Conservation (phyloP, 2,329 filamentous ascomycete species). For the Sclerotinia subarctica region DNA sequence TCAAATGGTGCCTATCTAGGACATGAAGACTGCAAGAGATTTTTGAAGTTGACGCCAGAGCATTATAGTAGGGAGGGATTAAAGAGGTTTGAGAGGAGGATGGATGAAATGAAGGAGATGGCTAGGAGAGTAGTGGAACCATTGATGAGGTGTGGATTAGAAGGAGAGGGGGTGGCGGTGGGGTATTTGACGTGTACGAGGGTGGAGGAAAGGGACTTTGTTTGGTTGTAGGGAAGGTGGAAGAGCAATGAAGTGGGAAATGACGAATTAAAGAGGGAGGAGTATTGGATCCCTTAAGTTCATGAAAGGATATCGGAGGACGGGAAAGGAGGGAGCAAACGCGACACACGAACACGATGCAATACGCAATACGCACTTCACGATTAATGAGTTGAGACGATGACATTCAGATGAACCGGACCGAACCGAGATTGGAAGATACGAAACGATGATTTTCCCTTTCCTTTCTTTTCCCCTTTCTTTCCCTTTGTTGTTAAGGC, state of each 20-base stretch:
- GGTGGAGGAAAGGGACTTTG: conserved; percentile 59
- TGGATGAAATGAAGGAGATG: conserved; percentile 84
- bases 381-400: conserved; percentile 12
- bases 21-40: conserved; percentile 87
- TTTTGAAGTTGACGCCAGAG: conserved; percentile 78
- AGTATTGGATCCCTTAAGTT: not conserved
- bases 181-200: conserved; percentile 64
- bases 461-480: not conserved
- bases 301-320: not conserved
- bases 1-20: conserved; percentile 63
- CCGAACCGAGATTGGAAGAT: not conserved
- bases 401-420: not conserved
- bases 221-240: conserved; percentile 45
- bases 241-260: not conserved
- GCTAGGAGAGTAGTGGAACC: conserved; percentile 81
- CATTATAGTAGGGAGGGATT: conserved; percentile 85
- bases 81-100: conserved; percentile 76
- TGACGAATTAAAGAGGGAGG: not conserved
- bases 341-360: not conserved
- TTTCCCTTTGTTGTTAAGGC: not conserved
- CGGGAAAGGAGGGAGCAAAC: not conserved
- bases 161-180: conserved; percentile 63
- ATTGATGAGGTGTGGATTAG: conserved; percentile 79
- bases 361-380: conserved; percentile 2
- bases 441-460: not conserved